Base-by-base conservation (phyloP, 768 basidiomycete species). In the Agaricus subrufescens region DNA sequence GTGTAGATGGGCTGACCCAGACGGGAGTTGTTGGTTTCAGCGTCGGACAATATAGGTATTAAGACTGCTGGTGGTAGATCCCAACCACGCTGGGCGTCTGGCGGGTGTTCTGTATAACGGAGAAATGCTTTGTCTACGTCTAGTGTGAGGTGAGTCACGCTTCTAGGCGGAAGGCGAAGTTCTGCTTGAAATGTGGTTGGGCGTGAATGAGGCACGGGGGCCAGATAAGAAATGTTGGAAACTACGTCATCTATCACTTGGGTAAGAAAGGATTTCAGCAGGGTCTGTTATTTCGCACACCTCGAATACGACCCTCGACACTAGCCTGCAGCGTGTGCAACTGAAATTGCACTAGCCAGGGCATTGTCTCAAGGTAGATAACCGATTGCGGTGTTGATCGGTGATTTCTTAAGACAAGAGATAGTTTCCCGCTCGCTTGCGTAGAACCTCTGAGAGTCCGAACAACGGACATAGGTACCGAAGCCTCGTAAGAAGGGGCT, bases 51-150 rank as follows among this genome's bases (percentile, higher is more conserved):
- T 3, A 75, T 56, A 27, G 78, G 81, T 46, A 83, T 78, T 52
- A 87, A 76, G n/a, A 97, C 82, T 2, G 91, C 94, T 0, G 90
- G 85, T 1, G 94, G 91, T 0, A 98, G 75, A 62, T 98, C 93
- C 86, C 94, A 95, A 3, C 97, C 97, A 40, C 97, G 80, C 66
- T 94, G 89, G 2, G 96, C 92, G 65, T 98, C 96, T 0, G 95
- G 94, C 9, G 89, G 94, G 67, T 98, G 95, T 65, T 98, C 95
- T 10, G 93, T 95, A 67, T 98, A 98, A 50, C 87, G 84, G 53
- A 99, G 73, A 66, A 94, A 97, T 1, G 88, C 81, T 67, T 94
- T 94, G 37, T 81, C 78, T 64, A 94, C 84, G 34, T 87, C 87
- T 66, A 95, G 77, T 15, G 76, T 80, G 52, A 98, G 71, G 7